Percentiles rank a stretch among this genome's conserved stretches.
These are phyloP conservation scores for Adenanthera pavonina DNA, from an alignment of 306 rosid species.

Conservation along the genomic window DNA sequence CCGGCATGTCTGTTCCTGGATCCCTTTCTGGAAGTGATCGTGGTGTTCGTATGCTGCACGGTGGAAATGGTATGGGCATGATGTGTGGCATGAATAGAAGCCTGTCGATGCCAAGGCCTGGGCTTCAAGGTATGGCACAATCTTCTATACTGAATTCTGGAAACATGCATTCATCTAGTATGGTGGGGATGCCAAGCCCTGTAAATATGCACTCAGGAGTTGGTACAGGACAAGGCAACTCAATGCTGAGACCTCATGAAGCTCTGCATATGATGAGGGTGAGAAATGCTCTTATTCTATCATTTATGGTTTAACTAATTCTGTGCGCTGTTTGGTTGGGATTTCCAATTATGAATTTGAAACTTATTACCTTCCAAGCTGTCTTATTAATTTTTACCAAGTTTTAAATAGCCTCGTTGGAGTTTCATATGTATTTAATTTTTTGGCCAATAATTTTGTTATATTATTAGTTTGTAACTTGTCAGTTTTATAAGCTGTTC, in stretches of 20 bases:
- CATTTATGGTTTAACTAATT: constrained; percentile 27
- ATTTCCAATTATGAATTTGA: constrained; percentile 11
- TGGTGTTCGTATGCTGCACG: constrained; percentile 79
- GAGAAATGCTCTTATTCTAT: constrained; percentile 46
- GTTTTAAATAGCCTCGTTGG: not conserved
- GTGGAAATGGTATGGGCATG: constrained; percentile 86
- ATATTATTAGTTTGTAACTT: not conserved
- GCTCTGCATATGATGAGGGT: constrained; percentile 83
- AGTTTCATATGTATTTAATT: constrained; percentile 7
- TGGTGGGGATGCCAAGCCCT: constrained; percentile 82
- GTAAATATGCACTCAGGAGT: constrained; percentile 83
- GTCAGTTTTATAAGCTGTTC: not conserved
- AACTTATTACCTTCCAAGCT: constrained; percentile 1
- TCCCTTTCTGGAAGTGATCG: constrained; percentile 84
- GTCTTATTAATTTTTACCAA: not conserved
- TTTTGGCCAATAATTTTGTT: not conserved
- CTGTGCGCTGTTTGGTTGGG: constrained; percentile 11
- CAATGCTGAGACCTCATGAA: constrained; percentile 84
- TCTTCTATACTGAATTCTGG: constrained; percentile 78
- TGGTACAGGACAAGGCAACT: constrained; percentile 78
- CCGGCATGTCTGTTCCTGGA: constrained; percentile 73
- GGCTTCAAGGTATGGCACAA: constrained; percentile 80
- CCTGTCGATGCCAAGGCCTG: constrained; percentile 82
- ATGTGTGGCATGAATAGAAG: constrained; percentile 83
- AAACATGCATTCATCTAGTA: constrained; percentile 78